Evolutionary conservation across 140 eudicot genomes (phyloP).

Genomic region (Anethum foeniculum): DNA sequence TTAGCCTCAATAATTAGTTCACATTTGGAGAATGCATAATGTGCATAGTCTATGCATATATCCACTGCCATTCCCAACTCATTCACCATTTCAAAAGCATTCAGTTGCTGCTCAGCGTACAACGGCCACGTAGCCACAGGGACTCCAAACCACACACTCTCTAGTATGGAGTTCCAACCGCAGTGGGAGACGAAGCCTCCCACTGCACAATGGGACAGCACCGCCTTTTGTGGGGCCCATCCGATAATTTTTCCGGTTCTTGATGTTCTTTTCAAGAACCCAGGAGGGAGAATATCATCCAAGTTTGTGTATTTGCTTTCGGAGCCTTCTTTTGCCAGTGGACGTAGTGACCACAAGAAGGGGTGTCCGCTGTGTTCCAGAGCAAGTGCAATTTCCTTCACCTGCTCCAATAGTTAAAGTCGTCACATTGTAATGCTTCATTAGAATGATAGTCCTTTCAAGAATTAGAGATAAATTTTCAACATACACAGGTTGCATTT

Average conservation of each 20-base stretch:
- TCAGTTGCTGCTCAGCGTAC: neutral
- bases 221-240: neutral
- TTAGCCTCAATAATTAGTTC: neutral
- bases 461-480: neutral
- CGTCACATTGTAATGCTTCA: neutral
- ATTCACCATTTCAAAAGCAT: neutral
- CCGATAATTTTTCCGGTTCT: neutral
- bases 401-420: neutral
- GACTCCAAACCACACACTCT: conserved; percentile 5
- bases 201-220: neutral
- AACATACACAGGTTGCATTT: neutral
- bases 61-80: neutral
- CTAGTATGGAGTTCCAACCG: conserved; percentile 3
- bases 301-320: neutral
- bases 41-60: neutral
- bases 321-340: neutral
- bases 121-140: neutral
- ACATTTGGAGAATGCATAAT: neutral
- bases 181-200: conserved; percentile 3
- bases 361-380: conserved; percentile 2
- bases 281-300: neutral
- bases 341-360: conserved; percentile 2
- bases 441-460: neutral
- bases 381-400: neutral
- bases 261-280: neutral